Base-by-base conservation (phyloP, 352 stramenopile species). In the Pythium brassicae region DNA sequence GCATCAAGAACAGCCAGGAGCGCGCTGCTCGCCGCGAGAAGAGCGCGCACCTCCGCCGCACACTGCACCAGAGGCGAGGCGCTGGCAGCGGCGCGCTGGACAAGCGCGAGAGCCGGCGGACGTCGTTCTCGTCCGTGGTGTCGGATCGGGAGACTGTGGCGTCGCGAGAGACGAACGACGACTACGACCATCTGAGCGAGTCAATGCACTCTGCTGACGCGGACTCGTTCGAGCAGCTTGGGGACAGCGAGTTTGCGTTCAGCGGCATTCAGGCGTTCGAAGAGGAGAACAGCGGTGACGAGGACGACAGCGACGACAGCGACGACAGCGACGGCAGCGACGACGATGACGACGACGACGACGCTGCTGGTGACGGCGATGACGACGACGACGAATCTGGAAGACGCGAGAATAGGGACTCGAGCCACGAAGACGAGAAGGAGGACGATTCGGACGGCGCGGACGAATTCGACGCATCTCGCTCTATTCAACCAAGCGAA, bases 131-230 rank as follows among this genome's bases (percentile, higher is more conserved):
- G 34, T 79, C 65, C 19, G 66, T 64, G n/a, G 61, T 77, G 19
- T 83, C 76, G 7, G 71, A 69, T 14, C 59, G 57, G 23, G 64
- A 72, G 34, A 82, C 76, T 42, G 53, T 77, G 7, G 80, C 76
- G 40, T 81, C 73, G 19, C 73, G 66, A 14, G 59, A 63, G 12
- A 74, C 61, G 29, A 50, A 73, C 60, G 72, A 66, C 25, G 53
- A 78, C 51, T 63, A 62, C 2, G 69, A 74, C 44, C 62, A 35
- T 23, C 32, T 49, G 23, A 78, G 69, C 39, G 69, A 74, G 40
- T 59, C 57, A 14, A 63, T 63, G 57, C 14, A 55, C 17, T 66
- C 39, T 9, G 42, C 14, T 9, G 55, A 61, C 37, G 39, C 25
- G 9, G 52, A 59, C 32, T 32, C 43, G 15, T 59, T 44, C 25